phyloP scores from a whole-genome alignment of 805 yeast species.

The Blastobotrys mokoenaii region DNA sequence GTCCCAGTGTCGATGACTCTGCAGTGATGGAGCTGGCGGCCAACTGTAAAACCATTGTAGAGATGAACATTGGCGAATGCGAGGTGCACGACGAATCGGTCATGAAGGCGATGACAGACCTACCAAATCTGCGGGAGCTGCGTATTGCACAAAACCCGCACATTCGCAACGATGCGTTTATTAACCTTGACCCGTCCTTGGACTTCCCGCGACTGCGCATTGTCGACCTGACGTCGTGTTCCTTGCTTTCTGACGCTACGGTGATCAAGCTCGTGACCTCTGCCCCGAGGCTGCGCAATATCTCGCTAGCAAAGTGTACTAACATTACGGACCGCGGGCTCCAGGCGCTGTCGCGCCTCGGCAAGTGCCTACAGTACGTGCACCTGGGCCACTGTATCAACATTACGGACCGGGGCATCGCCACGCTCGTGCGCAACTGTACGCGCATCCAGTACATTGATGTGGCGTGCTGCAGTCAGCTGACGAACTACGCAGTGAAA shows the following conservation, averaged over 20 bases:
- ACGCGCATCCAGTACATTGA: constrained; percentile 86
- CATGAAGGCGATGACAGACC: constrained; percentile 44
- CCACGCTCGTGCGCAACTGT: constrained; percentile 63
- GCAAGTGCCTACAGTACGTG: constrained; percentile 73
- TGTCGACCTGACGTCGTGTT: constrained; percentile 78
- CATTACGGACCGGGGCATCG: constrained; percentile 84
- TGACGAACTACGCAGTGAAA: constrained; percentile 73
- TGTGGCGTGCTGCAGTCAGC: constrained; percentile 85
- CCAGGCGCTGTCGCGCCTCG: constrained; percentile 60
- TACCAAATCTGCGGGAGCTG: constrained; percentile 75
- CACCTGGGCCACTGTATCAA: constrained; percentile 91
- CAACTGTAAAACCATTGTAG: constrained; percentile 76
- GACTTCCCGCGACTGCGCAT: constrained; percentile 60
- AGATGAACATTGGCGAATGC: constrained; percentile 81
- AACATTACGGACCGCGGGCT: constrained; percentile 78
- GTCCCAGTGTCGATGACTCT: constrained; percentile 55
- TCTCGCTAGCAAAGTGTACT: constrained; percentile 82
- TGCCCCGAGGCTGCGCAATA: constrained; percentile 83
- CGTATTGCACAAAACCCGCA: constrained; percentile 67
- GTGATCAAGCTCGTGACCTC: constrained; percentile 61
- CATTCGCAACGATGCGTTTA: constrained; percentile 60
- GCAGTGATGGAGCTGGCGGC: constrained; percentile 51
- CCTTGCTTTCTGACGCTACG: constrained; percentile 68
- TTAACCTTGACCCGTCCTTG: constrained; percentile 39
- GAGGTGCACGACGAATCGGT: constrained; percentile 60